Evolutionary conservation across 192 early-diverging fungal genomes (phyloP), one percentile per base, ranked within the genome.

Genomic region (Umbelopsis isabellina): DNA sequence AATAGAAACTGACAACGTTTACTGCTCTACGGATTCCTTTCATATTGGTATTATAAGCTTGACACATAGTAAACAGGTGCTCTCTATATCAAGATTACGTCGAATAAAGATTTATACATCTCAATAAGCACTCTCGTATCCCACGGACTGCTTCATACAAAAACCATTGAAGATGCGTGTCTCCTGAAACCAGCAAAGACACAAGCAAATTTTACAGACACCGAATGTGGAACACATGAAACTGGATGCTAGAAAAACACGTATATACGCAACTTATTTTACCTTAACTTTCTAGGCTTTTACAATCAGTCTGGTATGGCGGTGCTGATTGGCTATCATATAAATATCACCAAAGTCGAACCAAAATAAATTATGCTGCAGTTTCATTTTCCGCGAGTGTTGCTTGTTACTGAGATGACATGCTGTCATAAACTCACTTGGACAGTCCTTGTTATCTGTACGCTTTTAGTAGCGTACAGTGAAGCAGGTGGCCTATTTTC

Each of bases 401-500:
- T 30, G 13, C 25, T 61, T 35, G 33, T 18, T 61, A 30, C 55
- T 35, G 55, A 61, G 55, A 61, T 61, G 55, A 61, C 5, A 30
- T 25, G 25, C 25, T 16, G 55, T 61, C 30, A 12, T n/a, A 61
- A 35, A 16, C 9, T 15, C 2, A 2, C 30, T 10, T 61, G 55
- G 55, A 16, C 55, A 61, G 55, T 18, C 33, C 30, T 61, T 25
- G 30, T 33, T 61, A 35, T 61, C 25, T 61, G 3, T 18, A 16
- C 55, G 15, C 55, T 33, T 7, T 12, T 61, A 18, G 8, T 61
- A 35, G 55, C 55, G 18, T 10, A 35, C 2, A 30, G 16, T 10
- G 25, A 33, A 18, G 55, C 55, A n/a, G 30, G 23, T 61, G 55
- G 55, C 33, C 27, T 61, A 16, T 61, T 61, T 61, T 61, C 55